Percentiles rank a stretch among this genome's conserved stretches.
Evolutionary conservation across 169 alveolate species (phyloP).

Genomic region (Plasmodium gonderi): DNA sequence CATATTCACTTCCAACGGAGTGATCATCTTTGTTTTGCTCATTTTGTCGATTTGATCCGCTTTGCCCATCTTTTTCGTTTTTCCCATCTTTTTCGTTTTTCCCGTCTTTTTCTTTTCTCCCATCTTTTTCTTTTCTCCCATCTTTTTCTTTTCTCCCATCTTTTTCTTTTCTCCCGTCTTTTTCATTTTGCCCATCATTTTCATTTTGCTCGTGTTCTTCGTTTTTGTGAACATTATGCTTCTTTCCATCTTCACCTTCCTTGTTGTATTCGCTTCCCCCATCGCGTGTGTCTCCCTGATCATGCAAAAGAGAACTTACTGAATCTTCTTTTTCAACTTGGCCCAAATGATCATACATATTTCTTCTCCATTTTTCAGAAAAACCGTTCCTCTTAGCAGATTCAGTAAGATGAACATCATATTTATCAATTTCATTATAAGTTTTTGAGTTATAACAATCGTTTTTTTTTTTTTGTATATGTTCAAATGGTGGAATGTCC

Average conservation of each 20-base stretch:
- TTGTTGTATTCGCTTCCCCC: background rate
- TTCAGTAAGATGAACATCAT: background rate
- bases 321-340: background rate
- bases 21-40: background rate
- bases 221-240: background rate
- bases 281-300: too few relatives aligned
- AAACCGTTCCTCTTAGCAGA: background rate
- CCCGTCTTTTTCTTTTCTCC: too few relatives aligned
- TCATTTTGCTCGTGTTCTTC: too few relatives aligned
- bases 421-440: constrained; percentile 13
- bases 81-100: too few relatives aligned
- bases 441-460: background rate
- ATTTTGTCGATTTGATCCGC: too few relatives aligned
- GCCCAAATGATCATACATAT: background rate
- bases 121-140: background rate
- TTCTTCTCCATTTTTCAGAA: background rate
- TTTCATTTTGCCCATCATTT: too few relatives aligned
- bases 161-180: too few relatives aligned
- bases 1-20: background rate
- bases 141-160: too few relatives aligned
- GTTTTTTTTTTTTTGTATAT: constrained; percentile 25
- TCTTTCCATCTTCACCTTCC: background rate
- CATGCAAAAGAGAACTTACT: too few relatives aligned
- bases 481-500: constrained; percentile 56
- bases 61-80: background rate